These are phyloP conservation scores for Plectranthus barbatus DNA, from an alignment of 257 asterid species.

Conservation along the genomic window DNA sequence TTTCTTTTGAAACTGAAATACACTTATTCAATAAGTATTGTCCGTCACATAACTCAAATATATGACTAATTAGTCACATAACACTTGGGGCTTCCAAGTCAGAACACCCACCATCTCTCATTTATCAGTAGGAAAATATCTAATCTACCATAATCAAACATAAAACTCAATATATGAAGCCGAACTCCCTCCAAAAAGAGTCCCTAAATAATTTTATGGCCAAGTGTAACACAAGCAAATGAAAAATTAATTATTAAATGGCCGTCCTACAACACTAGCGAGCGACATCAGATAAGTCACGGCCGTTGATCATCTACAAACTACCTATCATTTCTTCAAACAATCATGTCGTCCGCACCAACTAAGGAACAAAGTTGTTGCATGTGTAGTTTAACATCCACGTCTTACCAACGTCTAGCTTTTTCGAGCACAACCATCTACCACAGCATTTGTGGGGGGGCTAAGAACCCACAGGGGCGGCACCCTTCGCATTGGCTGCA, in stretches of 20 bases:
- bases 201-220: background rate
- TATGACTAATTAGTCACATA: no score
- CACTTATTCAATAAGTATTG: no score
- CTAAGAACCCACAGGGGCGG: conserved; percentile 66
- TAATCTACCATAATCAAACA: no score
- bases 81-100: no score
- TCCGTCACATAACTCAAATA: no score
- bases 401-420: background rate
- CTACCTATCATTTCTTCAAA: conserved; percentile 9
- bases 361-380: background rate
- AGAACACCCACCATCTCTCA: no score
- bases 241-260: background rate
- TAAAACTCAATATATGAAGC: background rate
- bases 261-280: background rate
- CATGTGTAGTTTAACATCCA: background rate
- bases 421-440: background rate
- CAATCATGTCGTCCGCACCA: conserved; percentile 11
- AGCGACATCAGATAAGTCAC: background rate
- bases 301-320: background rate
- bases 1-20: no score
- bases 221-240: background rate
- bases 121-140: no score
- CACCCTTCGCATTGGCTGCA: conserved; percentile 55
- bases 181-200: background rate
- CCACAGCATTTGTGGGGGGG: background rate